Percentiles rank a stretch among this genome's conserved stretches.
phyloP scores from a whole-genome alignment of 2,329 filamentous ascomycete genomes.

The Verticillium nubilum region DNA sequence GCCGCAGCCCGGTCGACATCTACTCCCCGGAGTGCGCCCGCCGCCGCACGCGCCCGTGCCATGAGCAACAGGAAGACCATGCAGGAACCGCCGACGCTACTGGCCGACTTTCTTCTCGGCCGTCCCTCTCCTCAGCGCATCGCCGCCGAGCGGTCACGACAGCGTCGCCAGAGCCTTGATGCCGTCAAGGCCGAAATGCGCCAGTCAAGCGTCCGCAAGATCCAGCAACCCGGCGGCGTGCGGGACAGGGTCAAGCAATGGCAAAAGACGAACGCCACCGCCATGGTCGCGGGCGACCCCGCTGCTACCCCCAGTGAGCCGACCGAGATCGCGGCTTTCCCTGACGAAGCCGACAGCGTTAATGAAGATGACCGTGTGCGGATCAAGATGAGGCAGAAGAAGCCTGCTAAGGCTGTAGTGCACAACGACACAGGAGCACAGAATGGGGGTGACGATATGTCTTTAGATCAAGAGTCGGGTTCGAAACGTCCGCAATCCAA shows the following conservation, averaged over 20 bases:
- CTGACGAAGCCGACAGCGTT: constrained; percentile 54
- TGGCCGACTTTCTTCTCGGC: constrained; percentile 53
- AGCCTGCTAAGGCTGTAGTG: constrained; percentile 24
- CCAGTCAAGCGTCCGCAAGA: constrained; percentile 50
- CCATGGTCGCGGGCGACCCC: constrained; percentile 47
- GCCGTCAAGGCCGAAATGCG: constrained; percentile 49
- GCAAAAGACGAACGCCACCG: constrained; percentile 72
- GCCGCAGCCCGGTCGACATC: constrained; percentile 5
- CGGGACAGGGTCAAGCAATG: constrained; percentile 76
- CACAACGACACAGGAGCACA: constrained; percentile 23
- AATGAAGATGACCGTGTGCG: constrained; percentile 56
- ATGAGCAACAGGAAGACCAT: constrained; percentile 30
- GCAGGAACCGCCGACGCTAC: constrained; percentile 39
- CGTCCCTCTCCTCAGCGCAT: constrained; percentile 51
- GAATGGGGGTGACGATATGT: constrained; percentile 18
- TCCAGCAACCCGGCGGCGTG: constrained; percentile 62
- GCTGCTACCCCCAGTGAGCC: constrained; percentile 51
- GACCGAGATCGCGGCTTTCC: constrained; percentile 51
- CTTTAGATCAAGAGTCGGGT: constrained; percentile 14
- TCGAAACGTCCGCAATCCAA: constrained; percentile 30
- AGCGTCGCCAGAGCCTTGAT: constrained; percentile 48
- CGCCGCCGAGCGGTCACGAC: constrained; percentile 44
- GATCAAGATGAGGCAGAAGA: constrained; percentile 48
- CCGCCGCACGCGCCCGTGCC: constrained; percentile 25
- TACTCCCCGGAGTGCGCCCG: constrained; percentile 38